Percentiles rank a stretch among this genome's conserved stretches.
Conservation (phyloP, 768 basidiomycete species). For the Pleurotus giganteus region DNA sequence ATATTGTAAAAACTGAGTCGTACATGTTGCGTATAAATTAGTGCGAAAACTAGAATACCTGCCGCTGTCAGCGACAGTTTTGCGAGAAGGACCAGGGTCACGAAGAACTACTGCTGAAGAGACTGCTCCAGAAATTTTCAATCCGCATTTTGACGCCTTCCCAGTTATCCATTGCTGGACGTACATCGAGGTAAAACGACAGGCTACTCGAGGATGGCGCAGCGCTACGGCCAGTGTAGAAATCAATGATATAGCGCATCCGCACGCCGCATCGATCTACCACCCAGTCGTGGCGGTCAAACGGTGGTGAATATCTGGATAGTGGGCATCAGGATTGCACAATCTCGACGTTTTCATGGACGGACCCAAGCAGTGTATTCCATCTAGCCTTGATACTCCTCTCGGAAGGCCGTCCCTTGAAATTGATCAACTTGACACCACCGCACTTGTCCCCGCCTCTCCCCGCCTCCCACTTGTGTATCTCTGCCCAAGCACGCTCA, state of each 20-base stretch:
- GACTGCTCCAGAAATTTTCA: slow-evolving; percentile 46
- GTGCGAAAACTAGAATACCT: background rate
- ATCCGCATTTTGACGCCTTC: slow-evolving; percentile 87
- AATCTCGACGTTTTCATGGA: slow-evolving; percentile 1
- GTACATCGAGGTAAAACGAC: slow-evolving; percentile 91
- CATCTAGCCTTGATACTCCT: slow-evolving; percentile 77
- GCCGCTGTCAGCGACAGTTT: slow-evolving; percentile 4
- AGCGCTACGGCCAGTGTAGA: slow-evolving; percentile 78
- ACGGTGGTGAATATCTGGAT: slow-evolving; percentile 85
- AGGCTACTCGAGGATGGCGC: slow-evolving; percentile 42
- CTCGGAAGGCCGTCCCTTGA: slow-evolving; percentile 85
- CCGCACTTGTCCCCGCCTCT: slow-evolving; percentile 83
- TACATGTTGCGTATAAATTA: too few species aligned
- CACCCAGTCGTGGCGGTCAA: slow-evolving; percentile 97
- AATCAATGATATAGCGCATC: slow-evolving; percentile 95
- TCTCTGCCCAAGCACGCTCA: slow-evolving; percentile 85
- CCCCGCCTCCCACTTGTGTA: slow-evolving; percentile 79
- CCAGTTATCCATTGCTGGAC: slow-evolving; percentile 93
- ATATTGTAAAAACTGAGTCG: too few species aligned
- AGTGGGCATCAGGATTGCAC: background rate
- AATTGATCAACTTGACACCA: slow-evolving; percentile 79
- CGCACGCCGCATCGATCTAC: slow-evolving; percentile 90
- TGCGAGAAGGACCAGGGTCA: background rate
- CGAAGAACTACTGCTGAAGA: slow-evolving; percentile 1
- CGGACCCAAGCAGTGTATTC: slow-evolving; percentile 85